Conservation (phyloP, 148 eudicot genomes). For the Limonium bicolor region DNA sequence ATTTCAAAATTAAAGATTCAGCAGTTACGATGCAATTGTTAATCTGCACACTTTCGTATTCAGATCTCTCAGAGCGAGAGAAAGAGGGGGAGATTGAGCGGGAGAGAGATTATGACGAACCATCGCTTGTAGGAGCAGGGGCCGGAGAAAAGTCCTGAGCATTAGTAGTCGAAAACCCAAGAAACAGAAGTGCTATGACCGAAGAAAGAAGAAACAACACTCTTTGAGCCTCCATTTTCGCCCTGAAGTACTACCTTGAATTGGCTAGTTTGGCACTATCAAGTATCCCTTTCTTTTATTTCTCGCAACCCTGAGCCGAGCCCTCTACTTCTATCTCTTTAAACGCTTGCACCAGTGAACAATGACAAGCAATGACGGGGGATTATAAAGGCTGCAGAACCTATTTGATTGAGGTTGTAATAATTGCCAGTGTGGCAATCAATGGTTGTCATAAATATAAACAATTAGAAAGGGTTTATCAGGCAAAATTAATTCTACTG, state of each 20-base stretch:
- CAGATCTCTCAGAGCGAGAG: neutral
- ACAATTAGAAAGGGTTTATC: no score
- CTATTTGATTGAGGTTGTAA: no score
- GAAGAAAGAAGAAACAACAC: neutral
- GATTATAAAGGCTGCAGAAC: constrained; percentile 2
- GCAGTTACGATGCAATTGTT: neutral
- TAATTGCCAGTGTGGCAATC: no score
- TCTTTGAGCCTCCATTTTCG: constrained; percentile 4
- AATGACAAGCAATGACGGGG: neutral
- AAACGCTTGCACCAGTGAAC: neutral
- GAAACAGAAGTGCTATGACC: neutral
- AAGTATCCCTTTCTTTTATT: no score
- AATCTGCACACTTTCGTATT: neutral
- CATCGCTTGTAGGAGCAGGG: constrained; percentile 7
- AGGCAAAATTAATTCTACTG: no score
- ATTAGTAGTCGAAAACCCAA: neutral
- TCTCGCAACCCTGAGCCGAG: no score
- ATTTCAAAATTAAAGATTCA: neutral
- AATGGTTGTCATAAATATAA: no score
- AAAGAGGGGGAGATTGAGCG: no score
- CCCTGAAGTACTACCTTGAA: neutral
- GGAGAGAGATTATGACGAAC: no score
- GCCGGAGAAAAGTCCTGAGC: neutral
- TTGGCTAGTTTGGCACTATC: constrained; percentile 1
- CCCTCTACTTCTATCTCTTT: neutral